Conservation (phyloP, 768 basidiomycete species). For the Termitomyces sp. region DNA sequence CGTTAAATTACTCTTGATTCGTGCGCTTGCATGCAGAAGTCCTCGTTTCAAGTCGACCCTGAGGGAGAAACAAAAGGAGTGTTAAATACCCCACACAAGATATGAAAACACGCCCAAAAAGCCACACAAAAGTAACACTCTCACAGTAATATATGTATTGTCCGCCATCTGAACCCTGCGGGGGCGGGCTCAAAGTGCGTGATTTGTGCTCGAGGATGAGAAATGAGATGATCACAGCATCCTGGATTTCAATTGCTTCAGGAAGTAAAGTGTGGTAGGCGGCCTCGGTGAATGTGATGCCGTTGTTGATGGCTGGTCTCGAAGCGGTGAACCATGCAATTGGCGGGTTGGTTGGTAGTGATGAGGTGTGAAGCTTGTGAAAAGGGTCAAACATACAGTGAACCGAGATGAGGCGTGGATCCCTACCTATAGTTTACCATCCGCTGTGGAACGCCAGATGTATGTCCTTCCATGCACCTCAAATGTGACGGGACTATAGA, state of each 20-base stretch:
- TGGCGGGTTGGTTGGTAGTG: constrained; percentile 4
- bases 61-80: neutral
- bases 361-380: constrained; percentile 1
- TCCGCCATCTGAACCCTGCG: neutral
- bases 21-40: neutral
- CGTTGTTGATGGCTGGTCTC: constrained; percentile 5
- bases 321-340: constrained; percentile 22
- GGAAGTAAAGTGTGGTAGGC: constrained; percentile 18
- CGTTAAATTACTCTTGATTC: neutral
- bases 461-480: constrained; percentile 14
- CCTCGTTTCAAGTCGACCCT: neutral
- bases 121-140: neutral
- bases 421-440: constrained; percentile 16
- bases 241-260: constrained; percentile 19
- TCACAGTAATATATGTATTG: constrained; percentile 13
- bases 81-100: constrained; percentile 3
- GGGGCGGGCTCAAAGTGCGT: constrained; percentile 9
- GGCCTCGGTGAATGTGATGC: constrained; percentile 3
- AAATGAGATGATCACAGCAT: constrained; percentile 17
- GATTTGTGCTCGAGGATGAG: constrained; percentile 20
- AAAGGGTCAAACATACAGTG: neutral
- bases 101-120: constrained; percentile 2
- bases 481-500: constrained; percentile 18
- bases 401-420: neutral
- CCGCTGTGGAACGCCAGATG: constrained; percentile 16